Evolutionary conservation across 1,139 yeast genomes (phyloP), one percentile per base, ranked within the genome.

Genomic region (Saccharomycopsis hybrid): DNA sequence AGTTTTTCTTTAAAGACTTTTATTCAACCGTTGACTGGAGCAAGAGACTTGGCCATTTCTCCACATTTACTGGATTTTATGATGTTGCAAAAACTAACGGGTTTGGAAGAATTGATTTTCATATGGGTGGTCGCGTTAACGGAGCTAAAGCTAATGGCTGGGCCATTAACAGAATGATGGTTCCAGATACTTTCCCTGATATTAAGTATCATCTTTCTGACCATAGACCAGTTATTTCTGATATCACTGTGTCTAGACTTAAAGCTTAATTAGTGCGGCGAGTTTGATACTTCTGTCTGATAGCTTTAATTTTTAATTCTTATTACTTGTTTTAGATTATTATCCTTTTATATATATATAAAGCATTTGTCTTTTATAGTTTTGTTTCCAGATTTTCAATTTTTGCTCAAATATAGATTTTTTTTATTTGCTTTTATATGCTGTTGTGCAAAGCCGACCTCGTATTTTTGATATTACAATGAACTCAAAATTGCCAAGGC

Each of bases 11-110:
- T 28, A 25, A 11, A 9, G 31, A 40, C 43, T 28, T 40, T 3
- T 48, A 59, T 30, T 54, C 46, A 3, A 46, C 54, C 18, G 58
- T 61, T 2, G 56, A 55, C 5, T 56, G 54, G 1, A 52, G 57
- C 18, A 55, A 53, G 44, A 62, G 64, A 60, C 57, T 57, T 50
- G 66, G 69, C 3, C 60, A 65, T 47, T 60, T 62, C 39, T 59
- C 66, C 3, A 72, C 77, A 1, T 70, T 65, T 56, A 67, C 73
- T 4, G 77, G 77, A 1, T 74, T 73, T 56, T 60, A 63, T 44
- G 57, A 62, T 1, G 57, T 58, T 44, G 65, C 61, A 39, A 58
- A 58, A 30, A 59, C 61, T 3, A 60, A 64, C 27, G 69, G 65
- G 41, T 68, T 65, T 44, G 60, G 67, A 35, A 70, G 76, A 64